These are phyloP conservation scores for Colletotrichum camelliae DNA, from an alignment of 2,329 filamentous ascomycete species.

Conservation along the genomic window DNA sequence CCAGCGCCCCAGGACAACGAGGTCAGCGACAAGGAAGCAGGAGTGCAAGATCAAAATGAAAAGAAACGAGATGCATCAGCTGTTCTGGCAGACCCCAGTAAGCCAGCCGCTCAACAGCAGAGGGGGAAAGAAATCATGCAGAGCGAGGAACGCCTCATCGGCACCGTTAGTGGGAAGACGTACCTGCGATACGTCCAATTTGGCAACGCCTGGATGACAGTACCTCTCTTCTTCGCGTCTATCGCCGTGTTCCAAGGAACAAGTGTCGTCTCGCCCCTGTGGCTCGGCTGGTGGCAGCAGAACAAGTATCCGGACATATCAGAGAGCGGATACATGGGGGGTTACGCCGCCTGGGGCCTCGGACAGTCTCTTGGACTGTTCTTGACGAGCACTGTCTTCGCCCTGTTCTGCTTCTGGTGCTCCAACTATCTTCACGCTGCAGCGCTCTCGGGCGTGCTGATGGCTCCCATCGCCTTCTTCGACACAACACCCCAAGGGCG, in stretches of 20 bases:
- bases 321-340: not conserved
- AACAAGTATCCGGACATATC: not conserved
- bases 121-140: not conserved
- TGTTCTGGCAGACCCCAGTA: not conserved
- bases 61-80: not conserved
- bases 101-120: not conserved
- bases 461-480: not conserved
- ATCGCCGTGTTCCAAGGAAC: not conserved
- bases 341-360: not conserved
- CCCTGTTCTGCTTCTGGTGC: not conserved
- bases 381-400: not conserved
- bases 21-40: rapidly evolving
- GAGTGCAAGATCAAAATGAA: not conserved
- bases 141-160: not conserved
- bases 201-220: not conserved
- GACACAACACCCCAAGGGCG: too few relatives aligned
- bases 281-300: not conserved
- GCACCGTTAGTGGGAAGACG: not conserved
- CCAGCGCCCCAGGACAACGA: not conserved
- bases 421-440: not conserved
- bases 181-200: not conserved
- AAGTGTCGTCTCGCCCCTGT: not conserved
- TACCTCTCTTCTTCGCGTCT: not conserved
- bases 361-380: not conserved
- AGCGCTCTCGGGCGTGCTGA: not conserved